phyloP scores from a whole-genome alignment of 192 early-diverging fungal genomes.

The Backusella tuberculispora region DNA sequence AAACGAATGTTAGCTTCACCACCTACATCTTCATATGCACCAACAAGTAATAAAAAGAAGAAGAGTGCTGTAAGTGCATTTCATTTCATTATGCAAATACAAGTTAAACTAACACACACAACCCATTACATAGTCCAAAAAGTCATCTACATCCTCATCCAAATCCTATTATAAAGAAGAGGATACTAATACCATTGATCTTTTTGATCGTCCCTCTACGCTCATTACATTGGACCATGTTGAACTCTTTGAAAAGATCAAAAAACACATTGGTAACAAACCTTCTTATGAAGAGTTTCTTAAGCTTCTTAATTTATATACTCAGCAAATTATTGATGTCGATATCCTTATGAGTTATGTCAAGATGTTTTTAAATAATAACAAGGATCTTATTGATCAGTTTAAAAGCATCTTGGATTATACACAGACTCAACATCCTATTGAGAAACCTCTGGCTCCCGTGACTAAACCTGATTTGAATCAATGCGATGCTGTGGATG shows the following conservation, averaged over 20 bases:
- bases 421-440: constrained; percentile 67
- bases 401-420: constrained; percentile 89
- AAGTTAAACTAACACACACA: background rate
- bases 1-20: background rate
- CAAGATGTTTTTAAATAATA: constrained; percentile 81
- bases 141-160: background rate
- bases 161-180: background rate
- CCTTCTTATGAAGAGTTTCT: constrained; percentile 92
- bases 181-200: background rate
- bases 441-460: constrained; percentile 63
- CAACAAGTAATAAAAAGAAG: background rate
- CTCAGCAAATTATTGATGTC: constrained; percentile 90
- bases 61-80: background rate
- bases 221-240: constrained; percentile 73
- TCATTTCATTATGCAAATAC: background rate
- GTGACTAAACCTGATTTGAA: constrained; percentile 66
- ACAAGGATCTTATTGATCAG: constrained; percentile 88
- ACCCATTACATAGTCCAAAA: background rate
- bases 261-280: constrained; percentile 84
- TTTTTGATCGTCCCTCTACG: constrained; percentile 11
- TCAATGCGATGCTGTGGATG: constrained; percentile 49
- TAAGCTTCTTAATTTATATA: constrained; percentile 91
- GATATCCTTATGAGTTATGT: constrained; percentile 84
- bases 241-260: constrained; percentile 93
- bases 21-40: background rate